A percentile compares a stretch with the other conserved stretches of the same genome.
Conservation (phyloP, 2,329 filamentous ascomycete species). For the Bretziella fagacearum region DNA sequence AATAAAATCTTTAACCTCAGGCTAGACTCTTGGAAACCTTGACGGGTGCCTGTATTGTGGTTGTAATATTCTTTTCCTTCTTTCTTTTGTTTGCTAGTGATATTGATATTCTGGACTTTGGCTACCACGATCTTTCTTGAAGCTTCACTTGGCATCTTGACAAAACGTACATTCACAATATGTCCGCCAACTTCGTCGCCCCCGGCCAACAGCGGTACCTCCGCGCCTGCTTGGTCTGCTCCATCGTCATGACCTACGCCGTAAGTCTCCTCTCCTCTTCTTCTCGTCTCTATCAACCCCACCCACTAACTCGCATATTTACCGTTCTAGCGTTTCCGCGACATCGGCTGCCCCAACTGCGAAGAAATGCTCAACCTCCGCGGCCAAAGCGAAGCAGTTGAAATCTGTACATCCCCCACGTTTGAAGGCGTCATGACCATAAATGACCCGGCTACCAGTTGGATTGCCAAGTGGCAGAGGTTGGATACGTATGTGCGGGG, state of each 20-base stretch:
- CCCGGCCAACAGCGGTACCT: constrained; percentile 66
- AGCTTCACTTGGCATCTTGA: no score
- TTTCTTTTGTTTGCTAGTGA: not conserved
- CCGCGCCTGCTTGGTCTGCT: constrained; percentile 98
- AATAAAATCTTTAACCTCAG: no score
- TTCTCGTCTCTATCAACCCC: constrained; percentile 6
- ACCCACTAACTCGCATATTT: constrained; percentile 3
- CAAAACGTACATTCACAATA: not conserved
- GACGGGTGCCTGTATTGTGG: no score
- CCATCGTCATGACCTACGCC: constrained; percentile 68
- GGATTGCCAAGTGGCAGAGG: constrained; percentile 95
- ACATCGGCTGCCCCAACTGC: constrained; percentile 89
- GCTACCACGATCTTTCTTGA: not conserved
- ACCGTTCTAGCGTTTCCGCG: constrained; percentile 55
- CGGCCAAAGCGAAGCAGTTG: constrained; percentile 62
- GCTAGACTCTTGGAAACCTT: no score
- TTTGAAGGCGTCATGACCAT: constrained; percentile 86
- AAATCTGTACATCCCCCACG: constrained; percentile 87
- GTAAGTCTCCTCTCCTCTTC: constrained; percentile 29
- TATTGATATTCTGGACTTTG: not conserved
- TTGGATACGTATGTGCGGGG: constrained; percentile 76
- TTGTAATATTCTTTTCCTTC: not conserved
- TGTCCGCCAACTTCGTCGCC: constrained; percentile 37
- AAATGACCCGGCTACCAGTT: constrained; percentile 64
- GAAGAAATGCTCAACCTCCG: constrained; percentile 76